A percentile compares a stretch with the other conserved stretches of the same genome.
These are phyloP conservation scores for Cudoniella acicularis DNA, from an alignment of 495 filamentous ascomycete genomes.

Conservation along the genomic window DNA sequence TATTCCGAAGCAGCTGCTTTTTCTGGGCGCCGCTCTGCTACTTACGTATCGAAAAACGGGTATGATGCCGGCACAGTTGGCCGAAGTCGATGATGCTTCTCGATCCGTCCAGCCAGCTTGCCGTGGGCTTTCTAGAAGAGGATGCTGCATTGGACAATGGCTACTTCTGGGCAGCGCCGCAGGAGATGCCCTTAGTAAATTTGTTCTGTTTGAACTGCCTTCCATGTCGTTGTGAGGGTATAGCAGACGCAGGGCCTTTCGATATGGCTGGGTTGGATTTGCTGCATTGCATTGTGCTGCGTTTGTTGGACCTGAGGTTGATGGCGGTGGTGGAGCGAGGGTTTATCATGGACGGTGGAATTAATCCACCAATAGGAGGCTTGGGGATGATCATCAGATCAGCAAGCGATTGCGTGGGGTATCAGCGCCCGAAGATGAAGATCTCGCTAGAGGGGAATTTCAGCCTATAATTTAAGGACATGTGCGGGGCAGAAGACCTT, in stretches of 20 bases:
- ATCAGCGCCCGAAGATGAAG: not conserved
- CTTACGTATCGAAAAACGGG: conserved; percentile 2
- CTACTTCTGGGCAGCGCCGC: not conserved
- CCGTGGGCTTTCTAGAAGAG: not conserved
- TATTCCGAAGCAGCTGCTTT: not conserved
- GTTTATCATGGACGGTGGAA: conserved; percentile 6
- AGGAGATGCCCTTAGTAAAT: conserved; percentile 13
- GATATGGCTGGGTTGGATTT: not conserved
- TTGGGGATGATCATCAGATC: conserved; percentile 9
- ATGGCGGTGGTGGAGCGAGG: conserved; percentile 2
- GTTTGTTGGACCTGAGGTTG: conserved; percentile 9
- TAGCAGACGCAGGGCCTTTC: conserved; percentile 8
- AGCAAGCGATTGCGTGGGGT: conserved; percentile 20
- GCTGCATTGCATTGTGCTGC: not conserved
- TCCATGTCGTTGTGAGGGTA: not conserved
- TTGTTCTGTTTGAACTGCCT: conserved; percentile 2
- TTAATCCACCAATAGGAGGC: conserved; percentile 22
- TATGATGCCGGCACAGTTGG: not conserved
- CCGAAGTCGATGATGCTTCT: not conserved
- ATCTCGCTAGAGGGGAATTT: not conserved
- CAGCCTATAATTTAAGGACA: conserved; percentile 11
- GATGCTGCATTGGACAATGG: not conserved
- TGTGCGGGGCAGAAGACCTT: conserved; percentile 3
- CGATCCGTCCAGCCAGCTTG: not conserved
- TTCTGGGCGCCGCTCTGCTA: not conserved